These are phyloP conservation scores for Colletotrichum graminicola DNA, from an alignment of 2,329 filamentous ascomycete species.

Conservation along the genomic window DNA sequence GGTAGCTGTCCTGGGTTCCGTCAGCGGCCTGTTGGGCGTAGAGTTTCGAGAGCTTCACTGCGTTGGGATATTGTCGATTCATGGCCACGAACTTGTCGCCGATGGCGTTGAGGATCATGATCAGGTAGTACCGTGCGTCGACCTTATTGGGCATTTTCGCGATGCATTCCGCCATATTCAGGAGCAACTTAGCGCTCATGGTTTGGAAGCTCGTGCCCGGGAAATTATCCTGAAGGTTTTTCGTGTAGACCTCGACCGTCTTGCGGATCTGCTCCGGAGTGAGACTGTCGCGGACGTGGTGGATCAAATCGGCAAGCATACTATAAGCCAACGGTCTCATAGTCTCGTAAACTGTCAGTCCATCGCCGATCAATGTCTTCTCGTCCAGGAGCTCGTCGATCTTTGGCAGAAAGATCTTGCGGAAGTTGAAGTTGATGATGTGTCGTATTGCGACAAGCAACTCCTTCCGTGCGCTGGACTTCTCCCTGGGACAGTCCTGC, in stretches of 20 bases:
- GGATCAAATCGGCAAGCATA: slow-evolving; percentile 97
- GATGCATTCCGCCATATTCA: slow-evolving; percentile 99
- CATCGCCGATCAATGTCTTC: slow-evolving; percentile 93
- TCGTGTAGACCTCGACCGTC: slow-evolving; percentile 97
- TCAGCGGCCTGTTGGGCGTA: slow-evolving; percentile 78
- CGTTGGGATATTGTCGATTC: slow-evolving; percentile 96
- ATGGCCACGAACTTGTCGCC: slow-evolving; percentile 98
- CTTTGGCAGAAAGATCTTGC: slow-evolving; percentile 92
- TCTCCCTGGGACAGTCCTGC: slow-evolving; percentile 94
- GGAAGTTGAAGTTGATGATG: slow-evolving; percentile 99
- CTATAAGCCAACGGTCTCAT: slow-evolving; percentile 97
- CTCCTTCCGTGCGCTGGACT: slow-evolving; percentile 93
- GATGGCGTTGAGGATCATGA: slow-evolving; percentile 98
- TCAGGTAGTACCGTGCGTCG: slow-evolving; percentile 93
- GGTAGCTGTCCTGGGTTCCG: slow-evolving; percentile 77
- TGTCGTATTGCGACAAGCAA: slow-evolving; percentile 95
- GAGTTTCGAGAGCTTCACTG: slow-evolving; percentile 88
- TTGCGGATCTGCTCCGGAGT: slow-evolving; percentile 91
- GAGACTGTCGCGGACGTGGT: slow-evolving; percentile 93
- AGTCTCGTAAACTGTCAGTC: slow-evolving; percentile 95
- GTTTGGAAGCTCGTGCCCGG: slow-evolving; percentile 99
- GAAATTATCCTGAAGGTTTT: slow-evolving; percentile 93
- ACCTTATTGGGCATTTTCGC: slow-evolving; percentile 93
- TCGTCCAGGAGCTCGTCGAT: slow-evolving; percentile 97
- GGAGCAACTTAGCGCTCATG: slow-evolving; percentile 96